Evolutionary conservation across 768 basidiomycete genomes (phyloP).

Genomic region (Lactarius akahatsu): DNA sequence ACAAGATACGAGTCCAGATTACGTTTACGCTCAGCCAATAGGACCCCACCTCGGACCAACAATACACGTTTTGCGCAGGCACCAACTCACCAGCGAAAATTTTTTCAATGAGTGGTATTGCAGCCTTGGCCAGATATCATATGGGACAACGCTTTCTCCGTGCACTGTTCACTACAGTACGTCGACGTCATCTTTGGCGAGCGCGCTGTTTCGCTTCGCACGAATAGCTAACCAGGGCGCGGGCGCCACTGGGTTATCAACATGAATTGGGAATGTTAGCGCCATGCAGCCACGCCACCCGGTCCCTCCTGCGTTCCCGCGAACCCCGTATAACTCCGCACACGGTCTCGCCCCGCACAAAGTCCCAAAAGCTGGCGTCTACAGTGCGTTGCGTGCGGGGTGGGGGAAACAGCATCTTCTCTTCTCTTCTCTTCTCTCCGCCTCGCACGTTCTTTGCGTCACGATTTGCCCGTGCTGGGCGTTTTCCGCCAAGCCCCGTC

Average conservation of each 20-base stretch:
- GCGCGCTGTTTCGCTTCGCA: background rate
- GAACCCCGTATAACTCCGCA: background rate
- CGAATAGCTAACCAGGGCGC: background rate
- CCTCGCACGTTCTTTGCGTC: background rate
- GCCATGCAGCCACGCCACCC: background rate
- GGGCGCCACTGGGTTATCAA: no score
- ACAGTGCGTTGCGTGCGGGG: no score
- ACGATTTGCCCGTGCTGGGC: background rate
- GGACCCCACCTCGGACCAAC: background rate
- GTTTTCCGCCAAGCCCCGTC: background rate
- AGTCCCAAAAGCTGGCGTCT: background rate
- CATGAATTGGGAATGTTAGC: background rate
- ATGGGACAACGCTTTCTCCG: background rate
- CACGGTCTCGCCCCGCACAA: background rate
- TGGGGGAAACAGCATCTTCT: background rate
- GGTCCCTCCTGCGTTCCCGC: background rate
- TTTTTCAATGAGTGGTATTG: background rate
- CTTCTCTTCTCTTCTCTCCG: background rate
- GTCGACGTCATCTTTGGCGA: background rate
- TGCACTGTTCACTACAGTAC: background rate
- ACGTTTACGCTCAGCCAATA: background rate
- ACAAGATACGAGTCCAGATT: background rate
- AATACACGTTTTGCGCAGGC: background rate
- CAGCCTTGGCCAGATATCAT: background rate
- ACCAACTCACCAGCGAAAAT: background rate